Evolutionary conservation across 305 asterid genomes (phyloP), one percentile per base, ranked within the genome.

Genomic region (Fraxinus dipetala): DNA sequence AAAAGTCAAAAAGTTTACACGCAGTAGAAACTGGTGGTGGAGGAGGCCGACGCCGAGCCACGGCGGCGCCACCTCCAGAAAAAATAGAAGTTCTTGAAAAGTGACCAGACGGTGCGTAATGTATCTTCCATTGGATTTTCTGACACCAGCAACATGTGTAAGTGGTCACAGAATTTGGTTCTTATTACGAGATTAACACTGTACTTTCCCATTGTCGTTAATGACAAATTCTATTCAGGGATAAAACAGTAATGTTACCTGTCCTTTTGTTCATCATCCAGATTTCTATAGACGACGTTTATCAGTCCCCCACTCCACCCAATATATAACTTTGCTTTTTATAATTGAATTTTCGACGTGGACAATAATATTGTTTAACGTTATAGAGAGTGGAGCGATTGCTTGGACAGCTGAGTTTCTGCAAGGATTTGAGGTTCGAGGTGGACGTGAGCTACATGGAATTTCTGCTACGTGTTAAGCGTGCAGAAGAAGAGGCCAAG

Each of bases 101-200:
- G 63, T 79, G 90, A 87, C 88, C 79, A 45, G 20, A 84, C 87
- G 56, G 80, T 22, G 85, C 75, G 69, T 26, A 76, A 74, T 85
- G 88, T 87, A 90, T 90, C 94, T 91, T 88, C 93, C 90, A 78
- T 88, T 88, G 93, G 97, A 93, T 90, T 89, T 91, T 84, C 92
- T 91, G 93, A 89, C 96, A 87, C 22, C 85, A 81, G 35, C 79
- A 54, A 76, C 26, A 72, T 81, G 78, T 70, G 79, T 80, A 89
- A 86, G 85, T 84, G 85, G 91, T 77, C 90, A 84, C 85, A 69
- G 75, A 83, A 79, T 74, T 34, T 5, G 87, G 83, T 81, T 86
- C 80, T 83, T 85, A 87, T 91, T 92, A 92, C 94, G 89, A 86
- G 90, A 89, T 84, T 87, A 91, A 80, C 95, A 86, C 89, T 85